Evolutionary conservation across 176 grass and related monocot genomes (phyloP), one percentile per base, ranked within the genome.

Genomic region (Aechmea fasciata): DNA sequence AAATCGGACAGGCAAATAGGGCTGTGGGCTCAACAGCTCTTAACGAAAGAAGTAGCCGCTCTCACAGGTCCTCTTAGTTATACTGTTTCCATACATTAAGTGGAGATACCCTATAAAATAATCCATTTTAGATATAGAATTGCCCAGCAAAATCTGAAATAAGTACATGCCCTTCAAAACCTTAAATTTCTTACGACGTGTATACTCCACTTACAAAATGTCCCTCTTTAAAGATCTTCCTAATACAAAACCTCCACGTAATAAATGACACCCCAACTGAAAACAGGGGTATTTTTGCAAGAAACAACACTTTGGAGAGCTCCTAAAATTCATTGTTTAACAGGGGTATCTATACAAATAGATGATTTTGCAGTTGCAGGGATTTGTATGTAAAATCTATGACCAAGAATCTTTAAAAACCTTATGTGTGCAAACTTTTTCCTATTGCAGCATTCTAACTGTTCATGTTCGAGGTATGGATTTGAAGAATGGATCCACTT

Each of bases 11-110:
- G 23, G 69, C 75, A 67, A 99, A 99, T 63, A 87, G 95, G 74
- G 87, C 90, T 62, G 90, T 99, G 52, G 90, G 95, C 59, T 87
- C 95, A 54, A 99, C 95, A 54, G 85, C 95, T 75, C 71, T 94
- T 14, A 99, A 99, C 62, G 95, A 99, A 90, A 92, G 95, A 78
- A 99, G 95, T 53, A 99, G 95, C 64, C 85, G 95, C 47, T 99
- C 95, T 64, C 95, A 99, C 53, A 99, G 95, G 95, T 99, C 55
- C 55, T 11, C 55, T 10, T 61, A 20, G 55, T 61, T 17, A 61
- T 61, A 61, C 19, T 66, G 50, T 19, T 11, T 66, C 41, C 13
- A 41, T 41, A 41, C 33, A 41, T 41, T 41, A 33, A 33, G 3
- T 33, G 6, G 29, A 33, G 29, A 41, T 41, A 41, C 33, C 33